Conservation (phyloP, 345 rosid genomes). For the Gossypium arboreum region DNA sequence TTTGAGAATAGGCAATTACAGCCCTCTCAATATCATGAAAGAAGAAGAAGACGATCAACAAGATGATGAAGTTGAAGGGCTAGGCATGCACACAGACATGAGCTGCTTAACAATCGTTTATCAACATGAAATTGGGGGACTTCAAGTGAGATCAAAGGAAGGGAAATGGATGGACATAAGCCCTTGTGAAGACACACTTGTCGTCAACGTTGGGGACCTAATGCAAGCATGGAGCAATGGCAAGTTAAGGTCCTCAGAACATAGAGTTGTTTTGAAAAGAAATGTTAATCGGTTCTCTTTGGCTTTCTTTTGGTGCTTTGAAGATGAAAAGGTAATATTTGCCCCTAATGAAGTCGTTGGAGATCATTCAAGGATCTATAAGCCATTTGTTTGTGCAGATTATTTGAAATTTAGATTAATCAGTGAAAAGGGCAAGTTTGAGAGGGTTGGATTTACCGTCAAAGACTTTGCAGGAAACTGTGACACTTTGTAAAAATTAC, state of each 20-base stretch:
- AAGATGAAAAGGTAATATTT: constrained; percentile 33
- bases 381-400: constrained; percentile 37
- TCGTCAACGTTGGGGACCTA: constrained; percentile 43
- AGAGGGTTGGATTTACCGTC: constrained; percentile 41
- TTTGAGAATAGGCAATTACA: constrained; percentile 35
- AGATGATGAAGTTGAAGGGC: constrained; percentile 32
- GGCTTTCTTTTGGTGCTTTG: constrained; percentile 46
- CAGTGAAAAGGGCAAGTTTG: constrained; percentile 36
- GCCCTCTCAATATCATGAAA: constrained; percentile 22
- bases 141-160: constrained; percentile 39
- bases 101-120: constrained; percentile 39
- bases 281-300: constrained; percentile 27
- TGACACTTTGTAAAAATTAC: background rate
- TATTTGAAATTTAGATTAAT: constrained; percentile 39
- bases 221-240: constrained; percentile 48
- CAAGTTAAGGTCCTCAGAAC: constrained; percentile 35
- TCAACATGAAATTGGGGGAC: constrained; percentile 39
- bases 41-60: constrained; percentile 13
- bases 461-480: constrained; percentile 38
- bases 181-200: constrained; percentile 33
- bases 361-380: constrained; percentile 19
- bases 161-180: constrained; percentile 40
- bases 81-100: constrained; percentile 48
- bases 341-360: constrained; percentile 35
- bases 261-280: constrained; percentile 29